phyloP scores from a whole-genome alignment of 192 early-diverging fungal species.

The Endogone sp. region DNA sequence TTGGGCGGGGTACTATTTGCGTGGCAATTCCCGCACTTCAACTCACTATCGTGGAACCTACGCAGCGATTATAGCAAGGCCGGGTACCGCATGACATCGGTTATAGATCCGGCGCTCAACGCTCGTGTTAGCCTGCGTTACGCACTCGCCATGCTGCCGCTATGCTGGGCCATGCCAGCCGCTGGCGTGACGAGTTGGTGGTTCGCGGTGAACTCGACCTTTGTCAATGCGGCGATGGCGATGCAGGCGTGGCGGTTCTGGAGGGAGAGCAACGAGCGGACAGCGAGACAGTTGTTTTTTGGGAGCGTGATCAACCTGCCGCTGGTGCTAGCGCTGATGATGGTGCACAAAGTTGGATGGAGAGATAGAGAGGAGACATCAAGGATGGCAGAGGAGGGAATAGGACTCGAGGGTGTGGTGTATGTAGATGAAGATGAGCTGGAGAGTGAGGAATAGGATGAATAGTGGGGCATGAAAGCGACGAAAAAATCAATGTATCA shows the following conservation, averaged over 20 bases:
- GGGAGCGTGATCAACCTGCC: constrained; percentile 87
- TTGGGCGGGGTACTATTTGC: constrained; percentile 82
- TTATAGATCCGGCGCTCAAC: constrained; percentile 83
- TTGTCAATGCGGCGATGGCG: constrained; percentile 74
- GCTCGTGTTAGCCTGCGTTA: constrained; percentile 85
- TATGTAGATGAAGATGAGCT: too few species aligned
- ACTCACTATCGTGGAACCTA: constrained; percentile 87
- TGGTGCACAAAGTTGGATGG: constrained; percentile 75
- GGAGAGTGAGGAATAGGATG: background rate
- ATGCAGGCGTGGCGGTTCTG: constrained; percentile 76
- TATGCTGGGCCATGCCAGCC: constrained; percentile 53
- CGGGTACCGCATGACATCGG: constrained; percentile 95
- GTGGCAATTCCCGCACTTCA: constrained; percentile 99
- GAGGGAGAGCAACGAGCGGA: constrained; percentile 71
- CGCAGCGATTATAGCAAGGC: constrained; percentile 95
- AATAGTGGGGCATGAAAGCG: too few species aligned
- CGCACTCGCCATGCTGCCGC: constrained; percentile 68
- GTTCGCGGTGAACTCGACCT: constrained; percentile 73
- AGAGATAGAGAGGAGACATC: constrained; percentile 18
- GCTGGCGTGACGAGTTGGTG: constrained; percentile 72
- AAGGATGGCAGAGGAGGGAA: background rate
- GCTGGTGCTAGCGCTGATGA: constrained; percentile 78
- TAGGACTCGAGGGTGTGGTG: too few species aligned
- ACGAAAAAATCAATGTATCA: too few species aligned
- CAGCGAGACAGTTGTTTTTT: constrained; percentile 89